Evolutionary conservation across 2,329 filamentous ascomycete species (phyloP).

Genomic region (Pseudogymnoascus sp.): DNA sequence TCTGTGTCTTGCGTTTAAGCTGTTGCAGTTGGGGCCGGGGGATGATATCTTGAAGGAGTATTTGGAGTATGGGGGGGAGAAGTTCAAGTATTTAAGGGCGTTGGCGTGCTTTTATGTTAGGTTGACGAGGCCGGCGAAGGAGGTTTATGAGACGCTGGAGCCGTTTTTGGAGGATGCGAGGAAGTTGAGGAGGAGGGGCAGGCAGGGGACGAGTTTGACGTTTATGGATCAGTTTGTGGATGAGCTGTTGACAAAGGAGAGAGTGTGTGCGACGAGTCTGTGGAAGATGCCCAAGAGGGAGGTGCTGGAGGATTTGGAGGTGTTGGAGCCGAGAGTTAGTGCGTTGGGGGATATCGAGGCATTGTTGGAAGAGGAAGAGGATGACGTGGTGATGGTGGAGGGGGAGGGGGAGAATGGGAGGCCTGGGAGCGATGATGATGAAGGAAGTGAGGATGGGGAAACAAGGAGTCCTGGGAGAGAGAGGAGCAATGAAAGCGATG

Average conservation of each 20-base stretch:
- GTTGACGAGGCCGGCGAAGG: slow-evolving; percentile 71
- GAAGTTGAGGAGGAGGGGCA: slow-evolving; percentile 71
- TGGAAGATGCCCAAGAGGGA: slow-evolving; percentile 83
- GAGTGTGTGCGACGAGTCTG: slow-evolving; percentile 83
- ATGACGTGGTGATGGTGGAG: slow-evolving; percentile 32
- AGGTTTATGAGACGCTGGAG: slow-evolving; percentile 74
- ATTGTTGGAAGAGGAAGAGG: slow-evolving; percentile 53
- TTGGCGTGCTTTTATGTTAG: slow-evolving; percentile 91
- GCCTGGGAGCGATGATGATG: not conserved
- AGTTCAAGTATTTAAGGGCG: slow-evolving; percentile 81
- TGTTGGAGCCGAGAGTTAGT: slow-evolving; percentile 78
- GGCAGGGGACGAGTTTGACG: slow-evolving; percentile 67
- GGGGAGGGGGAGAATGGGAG: slow-evolving; percentile 9
- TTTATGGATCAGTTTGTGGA: slow-evolving; percentile 91
- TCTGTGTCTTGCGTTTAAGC: slow-evolving; percentile 87
- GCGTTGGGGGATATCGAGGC: slow-evolving; percentile 73
- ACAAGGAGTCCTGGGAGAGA: slow-evolving; percentile 9
- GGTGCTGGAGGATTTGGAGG: slow-evolving; percentile 78
- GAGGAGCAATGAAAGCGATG: not conserved
- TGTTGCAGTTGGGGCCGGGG: slow-evolving; percentile 77
- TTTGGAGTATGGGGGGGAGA: slow-evolving; percentile 63
- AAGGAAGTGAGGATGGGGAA: not conserved
- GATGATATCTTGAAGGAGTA: slow-evolving; percentile 76
- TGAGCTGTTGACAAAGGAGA: slow-evolving; percentile 77
- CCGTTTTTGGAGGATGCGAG: slow-evolving; percentile 72